Conservation (phyloP, 2,329 filamentous ascomycete genomes). For the Botrytis galanthina region DNA sequence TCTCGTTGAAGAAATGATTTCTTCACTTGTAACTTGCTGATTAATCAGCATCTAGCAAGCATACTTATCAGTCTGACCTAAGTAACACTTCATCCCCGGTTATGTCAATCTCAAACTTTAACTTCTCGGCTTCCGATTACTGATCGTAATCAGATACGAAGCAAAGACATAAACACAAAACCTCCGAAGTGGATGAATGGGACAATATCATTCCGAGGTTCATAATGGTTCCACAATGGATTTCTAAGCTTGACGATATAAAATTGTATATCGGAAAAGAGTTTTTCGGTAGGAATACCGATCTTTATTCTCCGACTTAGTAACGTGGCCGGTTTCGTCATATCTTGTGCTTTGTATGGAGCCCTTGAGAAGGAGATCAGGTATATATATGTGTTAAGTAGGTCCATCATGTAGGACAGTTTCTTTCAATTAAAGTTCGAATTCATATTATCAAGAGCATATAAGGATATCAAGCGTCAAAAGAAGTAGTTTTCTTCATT, state of each 20-base stretch:
- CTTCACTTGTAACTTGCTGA: not conserved
- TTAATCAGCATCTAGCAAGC: not conserved
- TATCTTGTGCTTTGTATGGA: not conserved
- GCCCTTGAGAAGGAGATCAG: not conserved
- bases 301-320: not conserved
- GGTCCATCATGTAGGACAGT: not conserved
- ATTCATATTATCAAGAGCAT: not conserved
- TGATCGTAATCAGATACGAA: not conserved
- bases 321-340: not conserved
- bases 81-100: not conserved
- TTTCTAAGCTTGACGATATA: not conserved
- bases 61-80: not conserved
- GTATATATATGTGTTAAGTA: not conserved
- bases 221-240: not conserved
- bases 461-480: not conserved
- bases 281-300: not conserved
- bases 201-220: not conserved
- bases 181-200: not conserved
- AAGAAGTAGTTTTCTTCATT: not conserved
- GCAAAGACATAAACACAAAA: not conserved
- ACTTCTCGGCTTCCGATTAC: not conserved
- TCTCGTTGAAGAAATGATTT: not conserved
- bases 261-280: not conserved
- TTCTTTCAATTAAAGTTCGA: not conserved
- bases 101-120: not conserved